phyloP scores from a whole-genome alignment of 208 protist species.

The Naegleria fowleri region DNA sequence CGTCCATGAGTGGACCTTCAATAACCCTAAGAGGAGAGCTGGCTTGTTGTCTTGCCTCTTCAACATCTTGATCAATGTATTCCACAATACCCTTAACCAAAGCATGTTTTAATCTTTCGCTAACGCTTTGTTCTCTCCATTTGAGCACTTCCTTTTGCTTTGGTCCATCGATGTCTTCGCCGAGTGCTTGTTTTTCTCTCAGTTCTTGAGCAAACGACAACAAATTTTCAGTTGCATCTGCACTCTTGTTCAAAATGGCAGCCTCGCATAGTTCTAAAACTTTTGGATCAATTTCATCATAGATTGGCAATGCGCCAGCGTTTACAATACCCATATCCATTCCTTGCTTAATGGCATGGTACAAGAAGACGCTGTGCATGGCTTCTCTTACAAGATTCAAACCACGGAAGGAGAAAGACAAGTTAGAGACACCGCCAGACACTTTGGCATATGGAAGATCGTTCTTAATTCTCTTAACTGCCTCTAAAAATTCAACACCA shows the following conservation, averaged over 20 bases:
- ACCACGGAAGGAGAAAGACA: constrained; percentile 93
- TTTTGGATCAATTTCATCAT: constrained; percentile 80
- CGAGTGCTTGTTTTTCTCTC: constrained; percentile 42
- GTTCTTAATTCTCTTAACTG: constrained; percentile 69
- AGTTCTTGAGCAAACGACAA: constrained; percentile 70
- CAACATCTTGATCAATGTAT: constrained; percentile 80
- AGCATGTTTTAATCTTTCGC: constrained; percentile 76
- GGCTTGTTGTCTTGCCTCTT: constrained; percentile 73
- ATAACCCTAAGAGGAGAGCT: constrained; percentile 68
- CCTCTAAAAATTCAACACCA: constrained; percentile 86
- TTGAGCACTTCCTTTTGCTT: constrained; percentile 58
- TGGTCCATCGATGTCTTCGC: constrained; percentile 36
- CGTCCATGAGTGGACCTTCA: constrained; percentile 88
- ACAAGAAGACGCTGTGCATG: constrained; percentile 86
- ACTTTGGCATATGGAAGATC: constrained; percentile 69
- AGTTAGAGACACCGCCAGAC: constrained; percentile 87
- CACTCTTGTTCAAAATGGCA: constrained; percentile 76
- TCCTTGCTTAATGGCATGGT: constrained; percentile 68
- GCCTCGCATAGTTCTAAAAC: constrained; percentile 76
- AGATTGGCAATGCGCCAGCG: constrained; percentile 81
- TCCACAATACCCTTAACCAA: constrained; percentile 90
- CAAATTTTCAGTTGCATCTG: constrained; percentile 74
- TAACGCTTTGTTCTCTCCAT: constrained; percentile 71
- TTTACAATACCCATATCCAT: constrained; percentile 97
- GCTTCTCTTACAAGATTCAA: constrained; percentile 69